Conservation (phyloP, 331 rosid genomes). For the Pyracantha coccinea region DNA sequence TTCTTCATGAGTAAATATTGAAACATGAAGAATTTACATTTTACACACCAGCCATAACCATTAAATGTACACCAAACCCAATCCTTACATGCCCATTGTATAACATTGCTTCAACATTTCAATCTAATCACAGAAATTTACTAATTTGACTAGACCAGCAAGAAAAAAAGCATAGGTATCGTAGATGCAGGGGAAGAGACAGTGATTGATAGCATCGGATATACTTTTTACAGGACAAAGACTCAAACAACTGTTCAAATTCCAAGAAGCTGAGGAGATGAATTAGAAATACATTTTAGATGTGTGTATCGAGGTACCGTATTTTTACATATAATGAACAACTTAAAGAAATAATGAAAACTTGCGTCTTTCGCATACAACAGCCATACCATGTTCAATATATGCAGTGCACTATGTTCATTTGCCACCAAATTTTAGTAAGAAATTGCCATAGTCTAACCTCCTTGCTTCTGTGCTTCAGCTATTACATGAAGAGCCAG, state of each 20-base stretch:
- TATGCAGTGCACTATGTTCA: not conserved
- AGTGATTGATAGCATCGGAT: not conserved
- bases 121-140: not conserved
- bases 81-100: not conserved
- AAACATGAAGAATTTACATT: not conserved
- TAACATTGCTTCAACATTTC: not conserved
- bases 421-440: not conserved
- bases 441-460: conserved; percentile 7
- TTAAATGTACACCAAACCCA: not conserved
- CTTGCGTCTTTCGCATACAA: not conserved
- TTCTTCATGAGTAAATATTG: not conserved
- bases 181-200: not conserved
- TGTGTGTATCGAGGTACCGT: not conserved
- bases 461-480: conserved; percentile 92
- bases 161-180: too few species aligned
- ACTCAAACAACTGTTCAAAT: not conserved
- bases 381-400: not conserved
- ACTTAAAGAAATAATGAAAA: not conserved
- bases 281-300: not conserved
- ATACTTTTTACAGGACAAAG: not conserved
- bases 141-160: not conserved
- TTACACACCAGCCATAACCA: not conserved
- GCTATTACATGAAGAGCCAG: conserved; percentile 85
- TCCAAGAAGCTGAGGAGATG: not conserved
- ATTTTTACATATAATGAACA: not conserved